Evolutionary conservation across 495 filamentous ascomycete genomes (phyloP), one percentile per base, ranked within the genome.

Genomic region (Aspergillus nidulans): DNA sequence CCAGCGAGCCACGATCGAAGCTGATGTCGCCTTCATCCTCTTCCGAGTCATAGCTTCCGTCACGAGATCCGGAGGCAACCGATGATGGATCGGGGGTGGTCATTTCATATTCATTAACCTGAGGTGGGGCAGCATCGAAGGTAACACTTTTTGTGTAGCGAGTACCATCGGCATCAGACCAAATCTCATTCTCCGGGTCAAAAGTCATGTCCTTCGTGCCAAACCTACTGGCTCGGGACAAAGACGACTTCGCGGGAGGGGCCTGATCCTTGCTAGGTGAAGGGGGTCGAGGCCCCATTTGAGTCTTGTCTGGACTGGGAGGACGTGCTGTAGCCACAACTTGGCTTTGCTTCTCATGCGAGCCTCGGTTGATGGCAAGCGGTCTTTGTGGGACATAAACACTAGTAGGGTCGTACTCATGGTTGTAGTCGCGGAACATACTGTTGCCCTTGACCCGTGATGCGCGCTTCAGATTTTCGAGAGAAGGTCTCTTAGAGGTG

Each of bases 51-150:
- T 91, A 96, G 68, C 92, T 95, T 18, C 89, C 88, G 56, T 95
- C 89, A 23, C 92, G 85, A 6, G 92, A 96, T 48, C 84, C 90
- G 13, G 89, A 92, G 15, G 88, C 89, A 44, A 92, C 75, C 1
- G 88, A 97, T 5, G 95, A 97, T 15, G 90, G 81, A 68, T 96
- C 94, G 1, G 94, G 94, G 3, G 94, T 98, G 30, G 89, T 86
- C 89, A 96, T 92, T 71, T 97, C 94, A 64, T 97, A 98, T 66
- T 97, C 91, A 62, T 96, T 95, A 49, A 97, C 77, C 67, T 94
- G 88, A 25, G 94, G 95, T 20, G 94, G 92, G 0, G 90, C 94
- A 24, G 84, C 86, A 75, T 97, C 92, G 63, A 97, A 98, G 1
- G 90, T 97, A 24, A 98, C 94, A 60, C 91, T 96, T 72, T 98